Conservation (phyloP, 2,329 filamentous ascomycete species). For the Diplodia sapinea region DNA sequence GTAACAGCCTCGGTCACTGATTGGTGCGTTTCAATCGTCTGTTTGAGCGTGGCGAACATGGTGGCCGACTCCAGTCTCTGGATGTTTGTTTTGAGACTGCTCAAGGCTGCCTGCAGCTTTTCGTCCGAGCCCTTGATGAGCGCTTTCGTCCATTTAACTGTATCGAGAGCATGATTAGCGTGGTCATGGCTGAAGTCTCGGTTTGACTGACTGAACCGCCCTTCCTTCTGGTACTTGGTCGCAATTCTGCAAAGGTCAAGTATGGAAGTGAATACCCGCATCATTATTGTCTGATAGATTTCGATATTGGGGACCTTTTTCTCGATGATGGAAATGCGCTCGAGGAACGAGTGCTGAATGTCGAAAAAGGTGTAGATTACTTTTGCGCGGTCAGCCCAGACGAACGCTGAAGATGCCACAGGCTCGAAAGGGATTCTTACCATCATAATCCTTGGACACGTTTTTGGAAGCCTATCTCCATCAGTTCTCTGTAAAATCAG, state of each 20-base stretch:
- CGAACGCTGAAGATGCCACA: neutral
- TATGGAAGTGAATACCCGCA: constrained; percentile 48
- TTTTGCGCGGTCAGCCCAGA: neutral
- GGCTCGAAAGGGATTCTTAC: neutral
- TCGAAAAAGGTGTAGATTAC: constrained; percentile 49
- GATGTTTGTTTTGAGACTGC: constrained; percentile 18
- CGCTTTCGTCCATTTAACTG: constrained; percentile 34
- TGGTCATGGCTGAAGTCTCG: constrained; percentile 32
- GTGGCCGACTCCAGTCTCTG: constrained; percentile 27
- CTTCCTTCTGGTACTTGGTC: constrained; percentile 36
- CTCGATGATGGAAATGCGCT: constrained; percentile 45
- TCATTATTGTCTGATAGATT: constrained; percentile 45
- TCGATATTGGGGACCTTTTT: constrained; percentile 40
- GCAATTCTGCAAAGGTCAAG: constrained; percentile 45
- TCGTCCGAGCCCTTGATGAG: constrained; percentile 32
- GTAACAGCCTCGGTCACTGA: constrained; percentile 10
- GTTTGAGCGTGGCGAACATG: constrained; percentile 20
- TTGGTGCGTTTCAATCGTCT: constrained; percentile 18
- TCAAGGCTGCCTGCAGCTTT: constrained; percentile 12
- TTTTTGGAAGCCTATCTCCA: constrained; percentile 39
- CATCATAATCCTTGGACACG: constrained; percentile 49
- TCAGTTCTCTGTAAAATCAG: neutral
- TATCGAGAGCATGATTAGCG: neutral
- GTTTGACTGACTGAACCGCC: constrained; percentile 42
- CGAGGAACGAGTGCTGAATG: constrained; percentile 48